phyloP scores from a whole-genome alignment of 2,329 filamentous ascomycete species.

The Neofusicoccum sp. region DNA sequence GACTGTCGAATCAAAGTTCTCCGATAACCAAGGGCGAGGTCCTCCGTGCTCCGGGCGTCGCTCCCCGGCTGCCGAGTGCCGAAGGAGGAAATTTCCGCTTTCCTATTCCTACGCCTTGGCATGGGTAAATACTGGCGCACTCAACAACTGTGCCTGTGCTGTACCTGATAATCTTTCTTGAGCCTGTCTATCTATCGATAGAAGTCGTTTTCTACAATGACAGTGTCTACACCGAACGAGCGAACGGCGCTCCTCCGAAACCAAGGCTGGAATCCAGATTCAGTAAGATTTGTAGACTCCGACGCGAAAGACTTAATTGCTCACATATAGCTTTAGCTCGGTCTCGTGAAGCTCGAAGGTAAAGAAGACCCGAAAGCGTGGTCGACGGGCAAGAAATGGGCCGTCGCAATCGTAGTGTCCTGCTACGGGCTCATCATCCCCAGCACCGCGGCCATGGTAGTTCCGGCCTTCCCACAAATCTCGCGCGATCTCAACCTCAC shows the following conservation, averaged over 20 bases:
- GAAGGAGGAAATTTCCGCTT: not conserved
- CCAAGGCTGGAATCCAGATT: too few species aligned
- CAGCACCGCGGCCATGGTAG: not conserved
- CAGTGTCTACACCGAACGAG: not conserved
- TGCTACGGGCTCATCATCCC: not conserved
- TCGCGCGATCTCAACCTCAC: not conserved
- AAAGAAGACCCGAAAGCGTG: not conserved
- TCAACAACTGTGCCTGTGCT: too few species aligned
- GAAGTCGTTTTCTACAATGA: not conserved
- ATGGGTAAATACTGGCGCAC: too few species aligned
- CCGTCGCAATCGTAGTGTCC: not conserved
- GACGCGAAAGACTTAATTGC: too few species aligned
- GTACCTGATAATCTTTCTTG: not conserved
- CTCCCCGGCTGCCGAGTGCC: not conserved
- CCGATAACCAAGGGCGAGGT: too few species aligned
- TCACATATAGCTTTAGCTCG: not conserved
- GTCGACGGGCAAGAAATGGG: not conserved
- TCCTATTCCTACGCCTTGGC: too few species aligned
- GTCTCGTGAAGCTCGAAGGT: not conserved
- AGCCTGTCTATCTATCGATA: not conserved
- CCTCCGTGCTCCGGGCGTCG: not conserved
- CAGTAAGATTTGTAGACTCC: too few species aligned
- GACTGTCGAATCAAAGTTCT: too few species aligned
- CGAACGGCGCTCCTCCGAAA: not conserved
- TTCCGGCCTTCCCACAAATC: not conserved